These are phyloP conservation scores for Lathyrus oleraceus DNA, from an alignment of 306 rosid genomes.

Conservation along the genomic window DNA sequence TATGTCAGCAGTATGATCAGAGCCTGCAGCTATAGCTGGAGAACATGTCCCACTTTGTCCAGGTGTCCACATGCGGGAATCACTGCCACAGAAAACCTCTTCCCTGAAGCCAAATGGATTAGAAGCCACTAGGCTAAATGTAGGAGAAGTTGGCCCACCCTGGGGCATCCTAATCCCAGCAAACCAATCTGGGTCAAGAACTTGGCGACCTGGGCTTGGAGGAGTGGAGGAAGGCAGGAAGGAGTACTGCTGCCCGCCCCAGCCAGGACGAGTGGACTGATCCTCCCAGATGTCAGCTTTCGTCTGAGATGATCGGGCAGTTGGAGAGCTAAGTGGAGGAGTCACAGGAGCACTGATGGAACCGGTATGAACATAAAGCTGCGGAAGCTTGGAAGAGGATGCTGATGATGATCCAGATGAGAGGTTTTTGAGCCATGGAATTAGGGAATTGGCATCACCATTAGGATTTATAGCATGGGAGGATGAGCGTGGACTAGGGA, in stretches of 20 bases:
- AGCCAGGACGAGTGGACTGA: constrained; percentile 48
- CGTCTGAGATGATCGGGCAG: constrained; percentile 68
- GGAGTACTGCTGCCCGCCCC: constrained; percentile 59
- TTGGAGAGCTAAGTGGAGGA: constrained; percentile 91
- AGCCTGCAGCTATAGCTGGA: constrained; percentile 75
- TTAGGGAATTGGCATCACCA: constrained; percentile 69
- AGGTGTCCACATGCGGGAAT: constrained; percentile 86
- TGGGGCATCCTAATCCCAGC: constrained; percentile 68
- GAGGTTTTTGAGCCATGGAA: constrained; percentile 91
- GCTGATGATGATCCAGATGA: constrained; percentile 79
- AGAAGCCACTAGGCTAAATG: constrained; percentile 74
- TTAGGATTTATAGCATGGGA: constrained; percentile 57
- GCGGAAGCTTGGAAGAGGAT: constrained; percentile 68
- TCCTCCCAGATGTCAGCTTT: constrained; percentile 60
- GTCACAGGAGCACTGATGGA: constrained; percentile 91
- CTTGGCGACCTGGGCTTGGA: constrained; percentile 79
- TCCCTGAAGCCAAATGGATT: constrained; percentile 86
- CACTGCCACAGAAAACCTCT: constrained; percentile 57
- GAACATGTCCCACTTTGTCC: constrained; percentile 95
- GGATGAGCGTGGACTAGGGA: constrained; percentile 80
- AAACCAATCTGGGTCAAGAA: constrained; percentile 72
- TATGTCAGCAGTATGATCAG: constrained; percentile 73
- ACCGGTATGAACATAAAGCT: constrained; percentile 59
- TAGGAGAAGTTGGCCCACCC: constrained; percentile 72
- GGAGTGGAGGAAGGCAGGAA: constrained; percentile 78